A percentile compares a stretch with the other conserved stretches of the same genome.
Evolutionary conservation across 495 filamentous ascomycete genomes (phyloP).

Genomic region (Rostrohypoxylon terebratum): DNA sequence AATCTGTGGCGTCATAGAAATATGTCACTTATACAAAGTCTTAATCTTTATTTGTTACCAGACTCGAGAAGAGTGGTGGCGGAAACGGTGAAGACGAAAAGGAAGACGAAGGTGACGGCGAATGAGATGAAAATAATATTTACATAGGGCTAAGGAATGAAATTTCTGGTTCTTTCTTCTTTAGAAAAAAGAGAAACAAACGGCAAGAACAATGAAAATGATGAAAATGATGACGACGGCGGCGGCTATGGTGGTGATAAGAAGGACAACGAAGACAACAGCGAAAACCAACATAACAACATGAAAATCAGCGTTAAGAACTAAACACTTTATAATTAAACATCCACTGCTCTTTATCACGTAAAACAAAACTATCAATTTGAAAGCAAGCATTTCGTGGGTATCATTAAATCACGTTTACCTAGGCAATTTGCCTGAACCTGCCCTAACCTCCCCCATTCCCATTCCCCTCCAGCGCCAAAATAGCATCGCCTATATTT

Average conservation of each 20-base stretch:
- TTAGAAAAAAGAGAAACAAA: neutral
- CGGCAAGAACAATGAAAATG: neutral
- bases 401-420: constrained; percentile 46
- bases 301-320: neutral
- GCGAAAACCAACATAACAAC: neutral
- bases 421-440: constrained; percentile 6
- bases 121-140: too few species aligned
- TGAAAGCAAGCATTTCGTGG: constrained; percentile 30
- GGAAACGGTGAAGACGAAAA: too few species aligned
- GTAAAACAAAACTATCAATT: neutral
- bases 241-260: neutral
- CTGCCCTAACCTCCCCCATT: neutral
- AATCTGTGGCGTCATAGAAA: too few species aligned
- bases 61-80: too few species aligned
- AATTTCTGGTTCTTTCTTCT: too few species aligned
- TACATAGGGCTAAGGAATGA: too few species aligned
- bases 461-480: neutral
- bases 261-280: neutral
- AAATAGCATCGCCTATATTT: neutral
- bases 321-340: neutral
- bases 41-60: too few species aligned
- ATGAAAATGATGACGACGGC: neutral
- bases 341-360: neutral
- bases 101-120: too few species aligned
- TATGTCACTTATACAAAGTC: too few species aligned